phyloP scores from a whole-genome alignment of 164 flowering plant species.

The Aristolochia contorta region DNA sequence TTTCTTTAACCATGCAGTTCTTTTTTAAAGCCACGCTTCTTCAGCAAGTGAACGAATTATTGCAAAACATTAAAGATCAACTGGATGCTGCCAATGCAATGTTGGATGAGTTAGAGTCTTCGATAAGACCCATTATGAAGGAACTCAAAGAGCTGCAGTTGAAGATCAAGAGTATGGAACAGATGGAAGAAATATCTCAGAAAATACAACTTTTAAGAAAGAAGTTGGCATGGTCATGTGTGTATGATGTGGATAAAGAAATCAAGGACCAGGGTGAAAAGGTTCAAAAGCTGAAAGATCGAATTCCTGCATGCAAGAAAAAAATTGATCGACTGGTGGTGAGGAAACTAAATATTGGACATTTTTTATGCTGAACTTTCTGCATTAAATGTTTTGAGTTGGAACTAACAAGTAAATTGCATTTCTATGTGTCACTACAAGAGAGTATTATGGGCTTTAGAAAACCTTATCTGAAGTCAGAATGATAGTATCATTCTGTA shows the following conservation, averaged over 20 bases:
- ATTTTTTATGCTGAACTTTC: too few species aligned
- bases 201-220: conserved; percentile 49
- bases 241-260: conserved; percentile 58
- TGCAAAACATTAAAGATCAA: conserved; percentile 35
- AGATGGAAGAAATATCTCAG: conserved; percentile 73
- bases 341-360: conserved; percentile 8
- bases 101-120: conserved; percentile 49
- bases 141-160: too few species aligned
- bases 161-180: conserved; percentile 7
- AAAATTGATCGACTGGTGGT: conserved; percentile 58
- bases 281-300: conserved; percentile 59
- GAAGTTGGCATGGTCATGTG: conserved; percentile 92
- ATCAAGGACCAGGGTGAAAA: conserved; percentile 34
- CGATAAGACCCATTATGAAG: conserved; percentile 54
- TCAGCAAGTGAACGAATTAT: conserved; percentile 48
- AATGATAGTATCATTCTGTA: background rate
- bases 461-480: too few species aligned
- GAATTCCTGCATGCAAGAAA: conserved; percentile 68
- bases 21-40: conserved; percentile 96
- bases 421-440: too few species aligned
- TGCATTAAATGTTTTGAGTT: too few species aligned
- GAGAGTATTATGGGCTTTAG: too few species aligned
- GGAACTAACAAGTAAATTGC: too few species aligned
- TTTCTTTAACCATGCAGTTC: conserved; percentile 32
- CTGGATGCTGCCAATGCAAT: conserved; percentile 40